phyloP scores from a whole-genome alignment of 768 basidiomycete species.

The Mycena maculata region DNA sequence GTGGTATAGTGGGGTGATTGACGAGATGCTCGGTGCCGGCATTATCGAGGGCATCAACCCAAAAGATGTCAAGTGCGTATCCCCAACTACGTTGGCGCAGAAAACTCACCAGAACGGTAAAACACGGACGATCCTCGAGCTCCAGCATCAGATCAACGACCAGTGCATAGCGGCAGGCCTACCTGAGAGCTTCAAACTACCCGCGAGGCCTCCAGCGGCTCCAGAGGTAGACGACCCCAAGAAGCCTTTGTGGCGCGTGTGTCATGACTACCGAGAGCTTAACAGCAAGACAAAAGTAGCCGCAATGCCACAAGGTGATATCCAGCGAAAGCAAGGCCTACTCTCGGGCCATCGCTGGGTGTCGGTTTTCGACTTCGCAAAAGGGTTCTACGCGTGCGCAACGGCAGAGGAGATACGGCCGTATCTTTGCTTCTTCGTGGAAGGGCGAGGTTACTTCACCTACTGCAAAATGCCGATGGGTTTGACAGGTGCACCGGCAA shows the following conservation, averaged over 20 bases:
- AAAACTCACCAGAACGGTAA: conserved; percentile 45
- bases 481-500: conserved; percentile 49
- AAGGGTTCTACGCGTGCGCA: conserved; percentile 47
- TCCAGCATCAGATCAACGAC: conserved; percentile 48
- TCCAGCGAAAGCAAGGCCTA: conserved; percentile 49
- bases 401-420: conserved; percentile 36
- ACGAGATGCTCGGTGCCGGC: conserved; percentile 49
- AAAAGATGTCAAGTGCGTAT: conserved; percentile 47
- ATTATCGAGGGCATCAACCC: conserved; percentile 46
- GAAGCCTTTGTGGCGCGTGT: conserved; percentile 48
- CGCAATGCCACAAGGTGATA: conserved; percentile 51
- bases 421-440: conserved; percentile 50
- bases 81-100: conserved; percentile 47
- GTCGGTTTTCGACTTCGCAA: conserved; percentile 51
- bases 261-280: conserved; percentile 51
- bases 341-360: conserved; percentile 51
- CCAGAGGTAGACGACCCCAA: background rate
- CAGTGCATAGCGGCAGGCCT: conserved; percentile 44
- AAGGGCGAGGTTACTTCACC: conserved; percentile 49
- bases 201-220: conserved; percentile 20
- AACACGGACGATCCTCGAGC: conserved; percentile 46
- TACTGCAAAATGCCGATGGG: conserved; percentile 55
- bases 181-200: conserved; percentile 34
- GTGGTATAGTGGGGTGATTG: conserved; percentile 45
- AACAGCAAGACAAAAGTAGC: conserved; percentile 44